A percentile compares a stretch with the other conserved stretches of the same genome.
Conservation (phyloP, 1,284 basidiomycete genomes). For the Boletus calvinii region DNA sequence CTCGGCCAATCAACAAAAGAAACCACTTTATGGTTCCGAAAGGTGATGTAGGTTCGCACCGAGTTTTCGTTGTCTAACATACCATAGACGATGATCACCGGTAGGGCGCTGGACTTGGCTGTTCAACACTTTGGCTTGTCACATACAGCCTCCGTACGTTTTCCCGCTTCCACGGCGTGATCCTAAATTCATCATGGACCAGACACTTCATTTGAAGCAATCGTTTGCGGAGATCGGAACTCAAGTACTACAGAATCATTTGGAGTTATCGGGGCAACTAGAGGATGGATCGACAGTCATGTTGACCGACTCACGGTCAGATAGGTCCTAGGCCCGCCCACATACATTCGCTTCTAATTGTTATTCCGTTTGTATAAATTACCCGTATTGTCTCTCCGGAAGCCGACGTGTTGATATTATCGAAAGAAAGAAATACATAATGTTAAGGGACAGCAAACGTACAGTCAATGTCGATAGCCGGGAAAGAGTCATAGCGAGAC, state of each 20-base stretch:
- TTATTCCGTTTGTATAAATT: background rate
- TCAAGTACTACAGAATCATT: conserved; percentile 41
- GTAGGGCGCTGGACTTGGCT: conserved; percentile 50
- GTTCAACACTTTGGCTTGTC: conserved; percentile 37
- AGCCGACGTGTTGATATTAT: conserved; percentile 19
- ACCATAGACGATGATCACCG: conserved; percentile 42
- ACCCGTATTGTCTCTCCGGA: background rate
- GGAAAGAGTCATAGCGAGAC: background rate
- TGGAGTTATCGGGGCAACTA: conserved; percentile 39
- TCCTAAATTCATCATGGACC: conserved; percentile 1
- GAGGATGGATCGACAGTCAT: conserved; percentile 43
- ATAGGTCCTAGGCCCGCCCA: background rate
- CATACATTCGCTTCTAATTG: background rate
- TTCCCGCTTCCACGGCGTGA: background rate
- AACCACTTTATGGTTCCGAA: conserved; percentile 65
- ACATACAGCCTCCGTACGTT: conserved; percentile 25
- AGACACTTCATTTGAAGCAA: conserved; percentile 37
- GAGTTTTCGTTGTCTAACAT: conserved; percentile 10
- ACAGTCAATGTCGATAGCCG: conserved; percentile 3
- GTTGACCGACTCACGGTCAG: conserved; percentile 14
- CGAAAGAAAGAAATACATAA: conserved; percentile 20
- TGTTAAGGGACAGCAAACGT: conserved; percentile 18
- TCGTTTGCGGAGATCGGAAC: conserved; percentile 21
- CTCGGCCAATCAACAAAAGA: conserved; percentile 26
- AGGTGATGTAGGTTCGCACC: conserved; percentile 38